Conservation (phyloP, 1,284 basidiomycete genomes). For the Cutaneotrichosporon spelunceum region DNA sequence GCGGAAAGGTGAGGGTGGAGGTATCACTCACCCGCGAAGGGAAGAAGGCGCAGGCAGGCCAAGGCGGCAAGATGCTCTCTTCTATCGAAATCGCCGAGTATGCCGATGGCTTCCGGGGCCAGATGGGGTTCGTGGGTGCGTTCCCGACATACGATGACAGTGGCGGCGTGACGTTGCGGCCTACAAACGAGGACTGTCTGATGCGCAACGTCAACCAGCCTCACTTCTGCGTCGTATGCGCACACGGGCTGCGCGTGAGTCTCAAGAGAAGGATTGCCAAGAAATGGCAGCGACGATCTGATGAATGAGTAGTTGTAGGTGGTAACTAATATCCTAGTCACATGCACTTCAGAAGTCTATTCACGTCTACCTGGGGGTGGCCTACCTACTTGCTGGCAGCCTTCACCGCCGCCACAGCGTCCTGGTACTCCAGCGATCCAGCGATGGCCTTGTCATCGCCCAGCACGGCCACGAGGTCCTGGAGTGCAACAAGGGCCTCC, state of each 20-base stretch:
- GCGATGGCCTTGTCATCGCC: slow-evolving; percentile 25
- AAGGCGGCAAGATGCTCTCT: slow-evolving; percentile 59
- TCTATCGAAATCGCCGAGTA: slow-evolving; percentile 74
- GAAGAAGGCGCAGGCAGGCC: slow-evolving; percentile 58
- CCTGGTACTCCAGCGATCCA: slow-evolving; percentile 30
- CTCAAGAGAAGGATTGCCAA: slow-evolving; percentile 23
- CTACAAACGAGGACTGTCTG: slow-evolving; percentile 75
- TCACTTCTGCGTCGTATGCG: slow-evolving; percentile 68
- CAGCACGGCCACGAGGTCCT: slow-evolving; percentile 59
- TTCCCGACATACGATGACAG: slow-evolving; percentile 63
- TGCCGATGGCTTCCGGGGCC: slow-evolving; percentile 62
- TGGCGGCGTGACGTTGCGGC: slow-evolving; percentile 40
- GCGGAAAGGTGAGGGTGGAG: slow-evolving; percentile 59
- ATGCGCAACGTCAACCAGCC: slow-evolving; percentile 66
- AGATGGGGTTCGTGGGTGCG: slow-evolving; percentile 63
- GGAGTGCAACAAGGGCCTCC: slow-evolving; percentile 62
- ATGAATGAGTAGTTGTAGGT: background rate
- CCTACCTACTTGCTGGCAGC: slow-evolving; percentile 25
- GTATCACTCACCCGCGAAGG: slow-evolving; percentile 61
- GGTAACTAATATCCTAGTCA: slow-evolving; percentile 12
- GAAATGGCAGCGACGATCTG: slow-evolving; percentile 14
- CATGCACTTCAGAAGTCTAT: slow-evolving; percentile 2
- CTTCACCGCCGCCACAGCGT: slow-evolving; percentile 28
- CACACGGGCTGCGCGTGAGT: slow-evolving; percentile 58
- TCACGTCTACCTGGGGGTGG: background rate